Percentiles rank a stretch among this genome's conserved stretches.
phyloP scores from a whole-genome alignment of 805 yeast genomes.

The Wickerhamomyces queroliae region DNA sequence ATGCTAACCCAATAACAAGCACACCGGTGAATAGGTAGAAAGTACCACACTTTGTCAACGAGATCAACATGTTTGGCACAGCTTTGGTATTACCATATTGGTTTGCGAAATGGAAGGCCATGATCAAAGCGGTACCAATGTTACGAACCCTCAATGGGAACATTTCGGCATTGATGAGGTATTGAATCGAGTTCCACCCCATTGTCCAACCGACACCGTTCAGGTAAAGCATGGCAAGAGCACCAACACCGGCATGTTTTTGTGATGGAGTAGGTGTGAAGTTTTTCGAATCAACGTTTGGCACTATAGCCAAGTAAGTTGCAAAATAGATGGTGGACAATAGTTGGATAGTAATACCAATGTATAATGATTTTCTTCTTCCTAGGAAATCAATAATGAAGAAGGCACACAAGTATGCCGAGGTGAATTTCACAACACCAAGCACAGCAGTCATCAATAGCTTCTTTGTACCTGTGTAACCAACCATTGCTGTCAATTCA shows the following conservation, averaged over 20 bases:
- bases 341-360: conserved; percentile 41
- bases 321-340: conserved; percentile 40
- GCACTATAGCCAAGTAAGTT: conserved; percentile 38
- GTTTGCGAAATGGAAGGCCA: conserved; percentile 51
- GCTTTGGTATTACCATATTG: conserved; percentile 56
- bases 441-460: conserved; percentile 44
- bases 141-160: conserved; percentile 46
- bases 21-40: conserved; percentile 46
- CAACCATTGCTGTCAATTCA: conserved; percentile 41
- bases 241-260: conserved; percentile 36
- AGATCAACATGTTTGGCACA: conserved; percentile 42
- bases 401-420: conserved; percentile 46
- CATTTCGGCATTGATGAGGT: conserved; percentile 48
- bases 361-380: conserved; percentile 41
- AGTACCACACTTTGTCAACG: conserved; percentile 42
- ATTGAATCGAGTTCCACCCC: conserved; percentile 54
- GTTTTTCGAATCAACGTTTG: conserved; percentile 32
- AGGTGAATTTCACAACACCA: conserved; percentile 46
- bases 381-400: conserved; percentile 50
- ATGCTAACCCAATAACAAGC: conserved; percentile 32
- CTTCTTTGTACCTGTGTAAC: conserved; percentile 34
- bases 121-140: conserved; percentile 43
- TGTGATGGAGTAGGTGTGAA: conserved; percentile 26
- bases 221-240: conserved; percentile 43
- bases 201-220: conserved; percentile 54